Conservation (phyloP, 345 rosid genomes). For the Geranium rotundifolium region DNA sequence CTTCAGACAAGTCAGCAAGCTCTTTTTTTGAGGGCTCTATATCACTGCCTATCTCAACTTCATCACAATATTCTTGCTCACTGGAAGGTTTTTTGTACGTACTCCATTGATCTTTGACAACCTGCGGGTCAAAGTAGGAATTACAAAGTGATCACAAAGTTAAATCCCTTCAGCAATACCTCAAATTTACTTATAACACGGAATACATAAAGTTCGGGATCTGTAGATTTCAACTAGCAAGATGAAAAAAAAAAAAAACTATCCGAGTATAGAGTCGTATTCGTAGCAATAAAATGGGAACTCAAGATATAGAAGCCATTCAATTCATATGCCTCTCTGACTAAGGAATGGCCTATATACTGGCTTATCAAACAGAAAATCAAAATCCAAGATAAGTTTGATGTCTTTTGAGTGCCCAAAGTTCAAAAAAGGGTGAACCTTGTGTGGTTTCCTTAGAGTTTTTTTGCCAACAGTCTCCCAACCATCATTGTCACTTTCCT, state of each 20-base stretch:
- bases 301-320: neutral
- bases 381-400: neutral
- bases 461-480: slow-evolving; percentile 77
- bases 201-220: no score
- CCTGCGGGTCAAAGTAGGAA: slow-evolving; percentile 23
- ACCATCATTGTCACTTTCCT: slow-evolving; percentile 36
- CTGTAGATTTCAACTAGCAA: no score
- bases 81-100: slow-evolving; percentile 52
- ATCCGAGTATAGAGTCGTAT: no score
- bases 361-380: neutral
- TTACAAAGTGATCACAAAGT: slow-evolving; percentile 3
- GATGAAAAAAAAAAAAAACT: no score
- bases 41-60: slow-evolving; percentile 27
- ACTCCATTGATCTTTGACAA: slow-evolving; percentile 64
- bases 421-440: slow-evolving; percentile 23
- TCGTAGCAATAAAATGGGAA: no score
- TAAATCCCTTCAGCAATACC: neutral
- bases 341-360: neutral
- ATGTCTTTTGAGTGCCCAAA: no score
- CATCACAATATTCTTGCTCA: slow-evolving; percentile 62
- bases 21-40: slow-evolving; percentile 57
- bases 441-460: slow-evolving; percentile 43
- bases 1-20: slow-evolving; percentile 65
- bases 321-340: neutral
- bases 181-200: no score